phyloP scores from a whole-genome alignment of 257 asterid genomes.

The Pogostemon cablin region DNA sequence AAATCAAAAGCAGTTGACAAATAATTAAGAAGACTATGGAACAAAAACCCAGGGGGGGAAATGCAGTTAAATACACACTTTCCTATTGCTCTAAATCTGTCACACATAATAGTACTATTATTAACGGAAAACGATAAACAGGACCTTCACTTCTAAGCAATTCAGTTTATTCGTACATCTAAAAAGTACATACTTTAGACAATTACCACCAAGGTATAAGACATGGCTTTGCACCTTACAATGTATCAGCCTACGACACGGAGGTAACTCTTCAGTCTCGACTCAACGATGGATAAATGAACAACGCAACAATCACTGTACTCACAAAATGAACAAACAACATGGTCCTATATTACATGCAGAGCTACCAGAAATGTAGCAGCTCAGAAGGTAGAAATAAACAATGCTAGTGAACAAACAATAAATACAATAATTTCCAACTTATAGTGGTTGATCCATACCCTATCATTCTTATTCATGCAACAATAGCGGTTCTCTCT shows the following conservation, averaged over 20 bases:
- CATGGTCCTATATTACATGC: slow-evolving; percentile 33
- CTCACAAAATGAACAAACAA: slow-evolving; percentile 19
- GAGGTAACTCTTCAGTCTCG: slow-evolving; percentile 20
- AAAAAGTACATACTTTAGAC: neutral
- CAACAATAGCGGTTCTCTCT: slow-evolving; percentile 37
- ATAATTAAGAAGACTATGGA: too few relatives aligned
- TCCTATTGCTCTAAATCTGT: too few relatives aligned
- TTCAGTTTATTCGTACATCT: neutral
- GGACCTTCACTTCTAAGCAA: too few relatives aligned
- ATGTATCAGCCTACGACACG: slow-evolving; percentile 1
- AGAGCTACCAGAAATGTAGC: slow-evolving; percentile 30
- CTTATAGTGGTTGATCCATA: slow-evolving; percentile 33
- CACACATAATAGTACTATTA: too few relatives aligned
- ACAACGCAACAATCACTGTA: slow-evolving; percentile 26
- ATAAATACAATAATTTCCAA: slow-evolving; percentile 44
- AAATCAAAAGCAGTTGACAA: too few relatives aligned
- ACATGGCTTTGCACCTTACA: slow-evolving; percentile 18
- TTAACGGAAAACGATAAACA: too few relatives aligned
- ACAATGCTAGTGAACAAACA: slow-evolving; percentile 31
- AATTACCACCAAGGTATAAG: slow-evolving; percentile 3
- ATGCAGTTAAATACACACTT: too few relatives aligned
- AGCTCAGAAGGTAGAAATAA: slow-evolving; percentile 27
- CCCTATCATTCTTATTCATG: slow-evolving; percentile 41
- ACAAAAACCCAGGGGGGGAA: too few relatives aligned
- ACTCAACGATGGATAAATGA: neutral